These are phyloP conservation scores for Eremothecium cymbalariae DNA, from an alignment of 1,139 yeast species.

Conservation along the genomic window DNA sequence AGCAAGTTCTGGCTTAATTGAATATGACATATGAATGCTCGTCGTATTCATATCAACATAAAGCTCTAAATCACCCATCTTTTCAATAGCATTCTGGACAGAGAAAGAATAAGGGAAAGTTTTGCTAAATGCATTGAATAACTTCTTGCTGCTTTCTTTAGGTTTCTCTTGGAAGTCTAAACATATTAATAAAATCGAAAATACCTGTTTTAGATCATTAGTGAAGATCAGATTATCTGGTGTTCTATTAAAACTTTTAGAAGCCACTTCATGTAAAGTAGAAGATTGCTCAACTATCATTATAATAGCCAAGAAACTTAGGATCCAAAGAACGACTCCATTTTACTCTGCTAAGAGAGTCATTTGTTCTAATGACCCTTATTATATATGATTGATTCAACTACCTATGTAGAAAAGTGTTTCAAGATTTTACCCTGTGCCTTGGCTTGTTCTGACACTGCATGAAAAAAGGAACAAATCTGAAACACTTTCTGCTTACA, in stretches of 20 bases:
- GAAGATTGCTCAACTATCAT: constrained; percentile 7
- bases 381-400: too few relatives aligned
- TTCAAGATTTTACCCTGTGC: too few relatives aligned
- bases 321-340: background rate
- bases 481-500: too few relatives aligned
- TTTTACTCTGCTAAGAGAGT: background rate
- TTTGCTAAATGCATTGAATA: constrained; percentile 22
- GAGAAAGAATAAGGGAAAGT: constrained; percentile 48
- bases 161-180: constrained; percentile 36
- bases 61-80: constrained; percentile 45
- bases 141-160: constrained; percentile 15
- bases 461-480: too few relatives aligned
- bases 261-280: constrained; percentile 39
- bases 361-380: too few relatives aligned
- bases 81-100: constrained; percentile 42
- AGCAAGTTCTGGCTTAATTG: constrained; percentile 48
- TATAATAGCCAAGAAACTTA: background rate
- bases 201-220: constrained; percentile 52
- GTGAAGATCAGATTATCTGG: constrained; percentile 47
- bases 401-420: too few relatives aligned
- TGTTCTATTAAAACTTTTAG: constrained; percentile 40
- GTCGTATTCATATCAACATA: constrained; percentile 44
- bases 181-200: constrained; percentile 43
- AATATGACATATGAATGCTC: constrained; percentile 52
- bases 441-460: too few relatives aligned